Conservation (phyloP, 129 eudicot genomes). For the Glebionis coronaria region DNA sequence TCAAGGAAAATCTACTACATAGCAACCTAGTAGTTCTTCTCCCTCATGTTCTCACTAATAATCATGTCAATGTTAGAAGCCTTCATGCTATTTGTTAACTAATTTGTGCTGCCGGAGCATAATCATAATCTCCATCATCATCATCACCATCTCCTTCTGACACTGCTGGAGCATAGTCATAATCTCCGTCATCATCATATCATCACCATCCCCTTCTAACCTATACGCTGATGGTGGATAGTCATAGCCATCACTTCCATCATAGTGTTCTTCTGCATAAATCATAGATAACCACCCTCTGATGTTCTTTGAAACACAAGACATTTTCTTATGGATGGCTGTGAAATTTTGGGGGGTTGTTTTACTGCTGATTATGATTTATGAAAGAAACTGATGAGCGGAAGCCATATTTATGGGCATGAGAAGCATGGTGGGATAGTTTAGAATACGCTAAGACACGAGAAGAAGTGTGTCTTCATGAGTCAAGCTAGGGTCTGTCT, state of each 20-base stretch:
- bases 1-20: no score
- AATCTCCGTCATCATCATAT: conserved; percentile 29
- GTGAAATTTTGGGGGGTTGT: background rate
- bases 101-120: no score
- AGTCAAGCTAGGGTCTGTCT: no score
- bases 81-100: no score
- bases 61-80: no score
- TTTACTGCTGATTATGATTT: background rate
- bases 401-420: background rate
- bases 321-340: background rate
- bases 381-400: background rate
- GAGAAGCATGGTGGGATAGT: conserved; percentile 1
- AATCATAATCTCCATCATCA: conserved; percentile 35
- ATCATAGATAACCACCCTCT: background rate
- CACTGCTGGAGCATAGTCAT: conserved; percentile 26
- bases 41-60: no score
- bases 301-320: conserved; percentile 1
- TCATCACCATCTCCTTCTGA: conserved; percentile 24
- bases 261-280: background rate
- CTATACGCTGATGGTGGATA: background rate
- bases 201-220: conserved; percentile 22
- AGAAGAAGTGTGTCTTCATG: background rate
- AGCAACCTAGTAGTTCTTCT: no score
- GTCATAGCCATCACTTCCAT: background rate
- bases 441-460: background rate